phyloP scores from a whole-genome alignment of 495 filamentous ascomycete species.

The Aspergillus nidulans region DNA sequence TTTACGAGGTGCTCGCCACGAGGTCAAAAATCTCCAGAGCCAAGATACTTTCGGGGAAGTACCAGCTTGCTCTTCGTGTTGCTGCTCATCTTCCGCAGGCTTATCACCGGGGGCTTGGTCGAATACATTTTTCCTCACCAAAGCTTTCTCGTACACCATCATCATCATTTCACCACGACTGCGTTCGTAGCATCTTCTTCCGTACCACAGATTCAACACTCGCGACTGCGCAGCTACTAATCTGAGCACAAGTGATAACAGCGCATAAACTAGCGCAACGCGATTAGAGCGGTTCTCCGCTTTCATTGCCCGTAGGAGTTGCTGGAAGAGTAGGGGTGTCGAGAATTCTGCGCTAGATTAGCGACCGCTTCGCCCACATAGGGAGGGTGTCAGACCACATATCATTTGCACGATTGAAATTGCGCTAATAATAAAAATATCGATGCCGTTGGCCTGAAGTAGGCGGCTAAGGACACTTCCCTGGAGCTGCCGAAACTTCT shows the following conservation, averaged over 20 bases:
- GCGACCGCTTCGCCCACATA: background rate
- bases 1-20: constrained; percentile 12
- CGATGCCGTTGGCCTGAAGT: constrained; percentile 66
- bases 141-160: constrained; percentile 81
- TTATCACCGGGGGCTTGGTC: constrained; percentile 32
- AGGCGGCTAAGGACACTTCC: constrained; percentile 68
- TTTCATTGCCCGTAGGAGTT: constrained; percentile 64
- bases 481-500: constrained; percentile 64
- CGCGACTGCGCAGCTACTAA: constrained; percentile 60
- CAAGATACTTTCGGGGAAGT: constrained; percentile 6
- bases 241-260: constrained; percentile 54
- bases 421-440: constrained; percentile 61
- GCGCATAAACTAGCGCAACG: constrained; percentile 62
- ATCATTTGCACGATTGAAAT: constrained; percentile 59
- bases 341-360: constrained; percentile 45
- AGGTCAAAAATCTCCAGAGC: constrained; percentile 19
- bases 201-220: constrained; percentile 70
- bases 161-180: constrained; percentile 82
- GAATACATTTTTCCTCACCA: constrained; percentile 66
- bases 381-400: constrained; percentile 39
- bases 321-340: constrained; percentile 64
- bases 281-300: constrained; percentile 41
- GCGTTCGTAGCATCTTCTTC: constrained; percentile 70
- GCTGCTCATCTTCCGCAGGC: background rate
- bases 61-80: constrained; percentile 4